Evolutionary conservation across 805 yeast species (phyloP).

Genomic region (Danielia reshetovae): DNA sequence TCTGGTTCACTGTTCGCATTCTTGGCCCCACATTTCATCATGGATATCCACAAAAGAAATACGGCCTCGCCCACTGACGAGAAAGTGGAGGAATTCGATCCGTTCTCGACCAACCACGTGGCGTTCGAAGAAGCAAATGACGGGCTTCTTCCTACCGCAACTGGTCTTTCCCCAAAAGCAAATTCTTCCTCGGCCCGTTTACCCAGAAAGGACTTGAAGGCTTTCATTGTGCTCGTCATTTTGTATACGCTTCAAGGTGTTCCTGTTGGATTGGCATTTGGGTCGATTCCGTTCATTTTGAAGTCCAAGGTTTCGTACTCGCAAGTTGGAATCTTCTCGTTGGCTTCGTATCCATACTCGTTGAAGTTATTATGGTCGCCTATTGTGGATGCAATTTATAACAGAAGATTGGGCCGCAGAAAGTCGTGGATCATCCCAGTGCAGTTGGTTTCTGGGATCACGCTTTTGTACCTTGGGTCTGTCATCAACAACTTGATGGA

Average conservation of each 20-base stretch:
- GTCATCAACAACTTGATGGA: slow-evolving; percentile 46
- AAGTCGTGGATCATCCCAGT: slow-evolving; percentile 94
- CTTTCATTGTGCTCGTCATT: slow-evolving; percentile 63
- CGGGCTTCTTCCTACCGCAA: slow-evolving; percentile 31
- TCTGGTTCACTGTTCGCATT: too few relatives aligned
- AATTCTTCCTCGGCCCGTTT: slow-evolving; percentile 2
- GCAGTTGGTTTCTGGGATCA: slow-evolving; percentile 72
- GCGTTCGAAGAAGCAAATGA: slow-evolving; percentile 32
- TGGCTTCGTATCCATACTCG: slow-evolving; percentile 94
- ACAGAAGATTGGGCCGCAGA: slow-evolving; percentile 68
- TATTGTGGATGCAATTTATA: slow-evolving; percentile 83
- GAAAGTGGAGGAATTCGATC: slow-evolving; percentile 2
- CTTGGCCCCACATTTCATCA: background rate
- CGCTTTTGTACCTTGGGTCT: slow-evolving; percentile 63
- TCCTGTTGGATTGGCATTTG: slow-evolving; percentile 94
- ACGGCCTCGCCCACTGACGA: slow-evolving; percentile 3
- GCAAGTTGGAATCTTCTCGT: slow-evolving; percentile 83
- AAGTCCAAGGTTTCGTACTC: slow-evolving; percentile 81
- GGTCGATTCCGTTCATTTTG: slow-evolving; percentile 85
- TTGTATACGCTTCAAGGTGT: slow-evolving; percentile 90
- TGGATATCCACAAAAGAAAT: slow-evolving; percentile 15
- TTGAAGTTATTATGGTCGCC: slow-evolving; percentile 94
- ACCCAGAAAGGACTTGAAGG: slow-evolving; percentile 12
- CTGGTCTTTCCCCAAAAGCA: background rate
- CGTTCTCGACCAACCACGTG: slow-evolving; percentile 2